Evolutionary conservation across 305 asterid genomes (phyloP).

Genomic region (Stenogyne calaminthoides): DNA sequence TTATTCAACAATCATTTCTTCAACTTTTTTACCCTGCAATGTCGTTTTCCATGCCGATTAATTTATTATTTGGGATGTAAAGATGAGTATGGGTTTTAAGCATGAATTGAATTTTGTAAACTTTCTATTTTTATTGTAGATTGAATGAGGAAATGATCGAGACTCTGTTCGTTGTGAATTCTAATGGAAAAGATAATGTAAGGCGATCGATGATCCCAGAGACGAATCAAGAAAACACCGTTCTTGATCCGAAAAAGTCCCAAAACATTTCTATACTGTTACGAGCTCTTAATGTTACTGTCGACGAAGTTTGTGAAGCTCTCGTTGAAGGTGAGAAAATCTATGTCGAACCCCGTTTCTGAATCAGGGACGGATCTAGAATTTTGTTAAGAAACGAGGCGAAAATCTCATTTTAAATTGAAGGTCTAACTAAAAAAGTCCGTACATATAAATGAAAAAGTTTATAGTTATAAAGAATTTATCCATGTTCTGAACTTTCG

Average conservation of each 20-base stretch:
- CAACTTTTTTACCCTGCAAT: neutral
- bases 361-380: neutral
- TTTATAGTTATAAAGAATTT: neutral
- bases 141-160: constrained; percentile 88
- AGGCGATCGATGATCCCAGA: constrained; percentile 36
- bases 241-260: constrained; percentile 79
- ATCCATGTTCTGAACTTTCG: neutral
- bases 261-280: constrained; percentile 73
- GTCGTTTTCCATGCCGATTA: neutral
- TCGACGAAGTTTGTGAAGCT: constrained; percentile 85
- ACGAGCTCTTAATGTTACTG: constrained; percentile 75
- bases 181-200: constrained; percentile 45
- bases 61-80: no score
- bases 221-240: constrained; percentile 51
- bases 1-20: neutral
- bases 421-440: no score
- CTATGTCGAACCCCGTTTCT: no score
- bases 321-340: constrained; percentile 69
- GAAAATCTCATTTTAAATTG: no score
- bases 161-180: constrained; percentile 56
- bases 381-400: neutral
- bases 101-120: neutral
- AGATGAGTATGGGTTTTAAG: neutral
- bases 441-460: no score
- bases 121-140: constrained; percentile 40